Evolutionary conservation across 1,284 basidiomycete genomes (phyloP), one percentile per base, ranked within the genome.

Genomic region (Ustilago trichophora): DNA sequence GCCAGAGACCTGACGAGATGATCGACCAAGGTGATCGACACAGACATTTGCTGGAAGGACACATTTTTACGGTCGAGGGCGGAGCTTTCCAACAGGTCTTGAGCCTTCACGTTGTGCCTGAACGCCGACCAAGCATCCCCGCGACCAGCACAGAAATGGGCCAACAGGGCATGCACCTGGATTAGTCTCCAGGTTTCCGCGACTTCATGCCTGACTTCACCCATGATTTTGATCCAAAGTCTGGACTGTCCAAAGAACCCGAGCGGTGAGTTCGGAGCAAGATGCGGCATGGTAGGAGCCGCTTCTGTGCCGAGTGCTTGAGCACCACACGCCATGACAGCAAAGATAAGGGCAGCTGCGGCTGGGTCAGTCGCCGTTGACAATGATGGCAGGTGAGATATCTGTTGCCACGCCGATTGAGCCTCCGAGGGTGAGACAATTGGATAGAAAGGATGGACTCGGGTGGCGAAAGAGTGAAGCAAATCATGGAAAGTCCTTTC

Each of bases 301-400:
- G 16, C 13, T 25, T 18, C 10, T 13, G 13, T 16, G 24, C 11
- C 21, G 31, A 40, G 11, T 8, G 41, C 35, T 18, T 53, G 42
- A 11, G 43, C 29, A 12, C 35, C 51, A n/a, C 51, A 53, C n/a
- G 51, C 34, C 51, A 53, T 40, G 36, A 53, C 19, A 1, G 51
- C 51, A 19, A 45, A 53, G 6, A 53, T 13, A 7, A 53, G 22
- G 6, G 51, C 42, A 2, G 37, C n/a, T 6, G 37, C 36, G 6
- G 43, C 33, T 6, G 22, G 4, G 13, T 18, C 15, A 4, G 21
- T 27, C 5, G 32, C 9, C 16, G 18, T 2, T 10, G 19, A 13
- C 24, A 18, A 12, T 7, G 25, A 8, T 8, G 7, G 15, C 10
- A 16, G 9, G 7, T 35, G 35, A 5, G 50, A 24, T 5, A 44